A percentile compares a stretch with the other conserved stretches of the same genome.
These are phyloP conservation scores for Coniferiporia sulphurascens DNA, from an alignment of 1,284 basidiomycete species.

Conservation along the genomic window DNA sequence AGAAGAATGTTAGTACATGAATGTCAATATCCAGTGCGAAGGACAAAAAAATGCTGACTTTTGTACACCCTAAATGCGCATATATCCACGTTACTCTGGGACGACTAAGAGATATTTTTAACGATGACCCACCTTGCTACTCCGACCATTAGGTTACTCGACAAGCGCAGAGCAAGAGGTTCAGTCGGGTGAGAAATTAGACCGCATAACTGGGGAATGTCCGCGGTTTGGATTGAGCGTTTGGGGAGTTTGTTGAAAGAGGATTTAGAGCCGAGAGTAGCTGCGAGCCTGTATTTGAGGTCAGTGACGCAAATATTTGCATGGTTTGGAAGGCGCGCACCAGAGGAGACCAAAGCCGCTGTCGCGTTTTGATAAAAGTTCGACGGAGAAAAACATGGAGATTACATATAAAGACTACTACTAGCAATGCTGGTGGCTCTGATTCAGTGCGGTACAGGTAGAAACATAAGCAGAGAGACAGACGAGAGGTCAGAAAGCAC, in stretches of 20 bases:
- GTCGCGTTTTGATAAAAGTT: conserved; percentile 67
- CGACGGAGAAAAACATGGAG: conserved; percentile 71
- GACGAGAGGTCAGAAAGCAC: neutral
- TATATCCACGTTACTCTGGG: neutral
- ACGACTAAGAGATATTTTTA: neutral
- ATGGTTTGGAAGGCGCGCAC: conserved; percentile 31
- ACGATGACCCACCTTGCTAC: conserved; percentile 65
- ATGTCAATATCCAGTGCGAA: neutral
- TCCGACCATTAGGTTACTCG: conserved; percentile 83
- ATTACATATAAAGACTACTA: no score
- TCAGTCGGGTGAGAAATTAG: conserved; percentile 79
- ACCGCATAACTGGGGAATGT: conserved; percentile 74
- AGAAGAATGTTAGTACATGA: neutral
- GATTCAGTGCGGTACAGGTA: no score
- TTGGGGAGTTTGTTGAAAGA: conserved; percentile 78
- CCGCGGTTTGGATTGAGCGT: conserved; percentile 73
- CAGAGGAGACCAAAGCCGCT: conserved; percentile 79
- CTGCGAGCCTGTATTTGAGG: conserved; percentile 65
- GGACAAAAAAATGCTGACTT: conserved; percentile 35
- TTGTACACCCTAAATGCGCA: conserved; percentile 55
- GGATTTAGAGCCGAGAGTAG: conserved; percentile 80
- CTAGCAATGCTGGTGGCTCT: no score
- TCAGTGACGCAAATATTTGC: neutral
- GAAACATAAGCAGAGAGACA: neutral
- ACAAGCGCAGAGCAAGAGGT: conserved; percentile 78